Percentiles rank a stretch among this genome's conserved stretches.
Conservation (phyloP, 345 rosid genomes). For the Hevea brasiliensis region DNA sequence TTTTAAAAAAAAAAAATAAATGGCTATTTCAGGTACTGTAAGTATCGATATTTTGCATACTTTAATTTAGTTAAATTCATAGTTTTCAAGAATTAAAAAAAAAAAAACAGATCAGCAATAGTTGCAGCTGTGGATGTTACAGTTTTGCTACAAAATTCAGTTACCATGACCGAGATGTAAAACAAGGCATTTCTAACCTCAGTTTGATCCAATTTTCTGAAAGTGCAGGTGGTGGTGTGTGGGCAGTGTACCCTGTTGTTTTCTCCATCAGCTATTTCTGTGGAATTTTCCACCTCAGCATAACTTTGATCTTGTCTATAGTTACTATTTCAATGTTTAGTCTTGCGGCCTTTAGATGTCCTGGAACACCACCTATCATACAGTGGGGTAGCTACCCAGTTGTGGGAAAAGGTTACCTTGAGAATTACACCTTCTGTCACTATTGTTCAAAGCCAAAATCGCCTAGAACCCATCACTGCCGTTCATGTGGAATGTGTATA, state of each 20-base stretch:
- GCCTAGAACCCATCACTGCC: conserved; percentile 88
- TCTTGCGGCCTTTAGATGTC: conserved; percentile 68
- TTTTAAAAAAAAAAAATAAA: background rate
- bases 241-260: conserved; percentile 77
- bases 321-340: conserved; percentile 60
- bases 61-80: background rate
- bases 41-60: background rate
- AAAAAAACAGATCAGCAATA: background rate
- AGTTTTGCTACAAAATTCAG: background rate
- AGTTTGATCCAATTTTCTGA: conserved; percentile 19
- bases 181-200: background rate
- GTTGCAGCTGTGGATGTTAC: background rate
- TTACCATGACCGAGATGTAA: background rate
- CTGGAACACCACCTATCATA: conserved; percentile 61
- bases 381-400: conserved; percentile 82
- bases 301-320: conserved; percentile 44
- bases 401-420: conserved; percentile 70
- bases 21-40: background rate
- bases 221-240: conserved; percentile 80
- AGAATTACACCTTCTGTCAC: conserved; percentile 73
- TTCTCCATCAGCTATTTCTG: conserved; percentile 60
- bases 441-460: conserved; percentile 81
- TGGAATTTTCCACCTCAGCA: conserved; percentile 53
- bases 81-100: background rate
- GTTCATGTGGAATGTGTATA: conserved; percentile 83